phyloP scores from a whole-genome alignment of 768 basidiomycete species.

The Ephemerocybe angulata region DNA sequence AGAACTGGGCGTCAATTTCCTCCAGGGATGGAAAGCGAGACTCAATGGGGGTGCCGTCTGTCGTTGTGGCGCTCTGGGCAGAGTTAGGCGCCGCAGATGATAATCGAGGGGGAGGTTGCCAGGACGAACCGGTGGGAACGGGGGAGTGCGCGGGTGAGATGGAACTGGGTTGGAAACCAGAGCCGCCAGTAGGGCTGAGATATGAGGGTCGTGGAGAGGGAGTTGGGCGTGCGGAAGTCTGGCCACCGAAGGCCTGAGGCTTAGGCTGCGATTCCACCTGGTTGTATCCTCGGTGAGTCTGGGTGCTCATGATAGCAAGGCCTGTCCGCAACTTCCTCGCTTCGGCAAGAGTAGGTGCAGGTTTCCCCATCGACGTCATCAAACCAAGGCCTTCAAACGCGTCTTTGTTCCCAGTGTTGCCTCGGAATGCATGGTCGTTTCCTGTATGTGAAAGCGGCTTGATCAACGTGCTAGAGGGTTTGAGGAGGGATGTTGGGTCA shows the following conservation, averaged over 20 bases:
- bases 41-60: conserved; percentile 52
- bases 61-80: conserved; percentile 24
- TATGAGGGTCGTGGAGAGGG: conserved; percentile 32
- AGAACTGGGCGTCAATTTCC: conserved; percentile 58
- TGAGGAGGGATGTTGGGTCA: conserved; percentile 14
- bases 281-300: conserved; percentile 17
- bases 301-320: conserved; percentile 49
- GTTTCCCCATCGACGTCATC: conserved; percentile 36
- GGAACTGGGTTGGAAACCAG: conserved; percentile 26
- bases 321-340: conserved; percentile 71
- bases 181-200: conserved; percentile 21
- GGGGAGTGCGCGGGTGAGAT: conserved; percentile 29
- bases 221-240: conserved; percentile 27
- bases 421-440: conserved; percentile 4
- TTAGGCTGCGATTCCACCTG: conserved; percentile 20
- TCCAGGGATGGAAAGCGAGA: conserved; percentile 86
- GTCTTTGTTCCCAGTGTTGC: conserved; percentile 46
- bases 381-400: conserved; percentile 78
- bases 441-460: conserved; percentile 12
- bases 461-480: conserved; percentile 13
- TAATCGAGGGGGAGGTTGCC: conserved; percentile 23
- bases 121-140: conserved; percentile 28
- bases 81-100: conserved; percentile 24
- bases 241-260: conserved; percentile 5
- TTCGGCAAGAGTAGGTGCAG: conserved; percentile 70